Evolutionary conservation across 2,329 filamentous ascomycete genomes (phyloP).

Genomic region (Calycina marina): DNA sequence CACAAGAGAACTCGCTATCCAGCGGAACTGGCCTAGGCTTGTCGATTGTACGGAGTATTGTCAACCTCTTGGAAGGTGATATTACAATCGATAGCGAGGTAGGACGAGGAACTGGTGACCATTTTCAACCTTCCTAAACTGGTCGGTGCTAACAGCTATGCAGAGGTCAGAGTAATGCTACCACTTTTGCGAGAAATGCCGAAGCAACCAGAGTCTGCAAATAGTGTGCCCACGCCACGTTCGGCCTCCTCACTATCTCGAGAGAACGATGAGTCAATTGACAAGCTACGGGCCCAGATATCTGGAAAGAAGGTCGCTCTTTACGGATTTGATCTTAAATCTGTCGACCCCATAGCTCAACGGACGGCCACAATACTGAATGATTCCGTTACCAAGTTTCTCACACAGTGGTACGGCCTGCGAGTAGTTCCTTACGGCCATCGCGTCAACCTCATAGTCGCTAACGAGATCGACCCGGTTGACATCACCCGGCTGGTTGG

Average conservation of each 20-base stretch:
- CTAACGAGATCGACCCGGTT: conserved; percentile 14
- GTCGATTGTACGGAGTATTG: conserved; percentile 48
- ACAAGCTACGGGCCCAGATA: conserved; percentile 10
- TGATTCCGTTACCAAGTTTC: conserved; percentile 16
- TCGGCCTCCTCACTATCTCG: conserved; percentile 11
- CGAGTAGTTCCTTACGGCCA: conserved; percentile 16
- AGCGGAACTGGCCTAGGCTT: conserved; percentile 49
- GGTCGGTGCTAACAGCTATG: conserved; percentile 6
- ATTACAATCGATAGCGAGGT: conserved; percentile 42
- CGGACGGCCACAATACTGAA: conserved; percentile 13
- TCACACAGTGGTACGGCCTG: conserved; percentile 21
- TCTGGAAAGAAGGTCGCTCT: conserved; percentile 15
- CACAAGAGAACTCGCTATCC: conserved; percentile 47
- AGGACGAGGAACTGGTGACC: conserved; percentile 38
- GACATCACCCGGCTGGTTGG: conserved; percentile 9
- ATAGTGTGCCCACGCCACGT: conserved; percentile 7
- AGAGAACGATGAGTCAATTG: conserved; percentile 16
- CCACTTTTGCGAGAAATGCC: conserved; percentile 19
- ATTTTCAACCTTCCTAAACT: not conserved
- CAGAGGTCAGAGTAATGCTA: conserved; percentile 21
- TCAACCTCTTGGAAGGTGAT: conserved; percentile 42
- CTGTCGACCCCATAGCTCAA: conserved; percentile 12
- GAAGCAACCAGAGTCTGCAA: conserved; percentile 9
- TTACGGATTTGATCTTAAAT: conserved; percentile 17
- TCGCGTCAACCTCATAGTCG: conserved; percentile 16